phyloP scores from a whole-genome alignment of 805 yeast genomes.

The Hanseniaspora vineae region DNA sequence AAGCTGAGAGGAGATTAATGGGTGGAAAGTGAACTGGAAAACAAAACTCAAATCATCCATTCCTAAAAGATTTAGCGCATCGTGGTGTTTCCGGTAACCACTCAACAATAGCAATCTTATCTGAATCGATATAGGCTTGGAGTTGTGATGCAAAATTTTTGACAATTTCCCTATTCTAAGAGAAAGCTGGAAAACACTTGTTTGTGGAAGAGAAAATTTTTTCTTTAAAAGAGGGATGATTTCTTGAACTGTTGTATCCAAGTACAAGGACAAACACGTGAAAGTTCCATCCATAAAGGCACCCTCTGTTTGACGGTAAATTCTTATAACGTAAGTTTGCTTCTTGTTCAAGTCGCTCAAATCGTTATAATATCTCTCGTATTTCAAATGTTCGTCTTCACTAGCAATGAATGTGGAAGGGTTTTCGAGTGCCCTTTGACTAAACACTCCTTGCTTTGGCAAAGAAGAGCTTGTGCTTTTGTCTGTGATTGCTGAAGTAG shows the following conservation, averaged over 20 bases:
- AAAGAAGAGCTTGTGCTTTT: neutral
- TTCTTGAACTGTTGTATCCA: conserved; percentile 66
- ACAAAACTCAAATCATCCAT: conserved; percentile 73
- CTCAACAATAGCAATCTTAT: conserved; percentile 55
- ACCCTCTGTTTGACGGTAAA: conserved; percentile 73
- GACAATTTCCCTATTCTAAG: conserved; percentile 65
- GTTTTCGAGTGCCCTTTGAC: neutral
- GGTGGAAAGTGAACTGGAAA: conserved; percentile 66
- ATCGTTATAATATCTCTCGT: conserved; percentile 26
- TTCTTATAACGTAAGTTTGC: conserved; percentile 37
- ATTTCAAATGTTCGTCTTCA: conserved; percentile 24
- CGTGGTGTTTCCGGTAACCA: conserved; percentile 62
- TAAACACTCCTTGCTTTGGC: neutral
- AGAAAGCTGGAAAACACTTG: conserved; percentile 64
- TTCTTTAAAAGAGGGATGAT: conserved; percentile 57
- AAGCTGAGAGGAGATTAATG: conserved; percentile 44
- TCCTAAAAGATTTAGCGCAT: conserved; percentile 64
- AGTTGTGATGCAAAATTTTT: conserved; percentile 57
- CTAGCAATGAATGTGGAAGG: conserved; percentile 20
- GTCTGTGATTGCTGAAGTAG: neutral
- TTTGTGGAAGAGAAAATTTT: conserved; percentile 60
- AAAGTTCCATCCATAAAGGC: conserved; percentile 40
- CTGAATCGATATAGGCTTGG: conserved; percentile 69
- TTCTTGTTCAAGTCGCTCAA: conserved; percentile 22
- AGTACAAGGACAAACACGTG: conserved; percentile 53